phyloP scores from a whole-genome alignment of 148 eudicot genomes.

The Rhododendron williamsianum region DNA sequence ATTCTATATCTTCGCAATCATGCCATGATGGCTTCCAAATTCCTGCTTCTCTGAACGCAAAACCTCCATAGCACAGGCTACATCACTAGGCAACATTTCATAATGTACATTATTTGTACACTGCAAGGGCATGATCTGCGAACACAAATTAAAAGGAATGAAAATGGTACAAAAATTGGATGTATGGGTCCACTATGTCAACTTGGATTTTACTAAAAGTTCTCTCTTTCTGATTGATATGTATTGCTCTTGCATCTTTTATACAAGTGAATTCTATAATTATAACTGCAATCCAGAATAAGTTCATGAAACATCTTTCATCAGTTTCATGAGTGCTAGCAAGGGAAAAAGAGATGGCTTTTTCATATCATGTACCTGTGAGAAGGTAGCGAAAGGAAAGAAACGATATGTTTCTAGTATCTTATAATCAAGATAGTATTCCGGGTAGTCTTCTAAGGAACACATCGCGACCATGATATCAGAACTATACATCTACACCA shows the following conservation, averaged over 20 bases:
- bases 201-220: not conserved
- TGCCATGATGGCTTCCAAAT: conserved; percentile 7
- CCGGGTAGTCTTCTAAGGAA: not conserved
- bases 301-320: not conserved
- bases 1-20: conserved; percentile 13
- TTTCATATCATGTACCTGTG: not conserved
- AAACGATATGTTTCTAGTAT: not conserved
- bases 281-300: not conserved
- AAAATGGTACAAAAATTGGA: not conserved
- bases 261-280: not conserved
- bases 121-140: conserved; percentile 27
- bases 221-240: not conserved
- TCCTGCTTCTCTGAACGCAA: conserved; percentile 9
- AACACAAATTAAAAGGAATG: not conserved
- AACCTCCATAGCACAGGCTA: conserved; percentile 25
- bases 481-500: not conserved
- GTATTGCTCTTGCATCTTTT: not conserved
- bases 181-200: not conserved
- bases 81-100: conserved; percentile 14
- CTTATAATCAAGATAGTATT: not conserved
- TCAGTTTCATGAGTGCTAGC: too few species aligned
- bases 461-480: not conserved
- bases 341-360: not conserved
- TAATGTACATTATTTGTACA: conserved; percentile 16
- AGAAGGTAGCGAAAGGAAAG: not conserved